Evolutionary conservation across 257 asterid genomes (phyloP).

Genomic region (Agastache rugosa): DNA sequence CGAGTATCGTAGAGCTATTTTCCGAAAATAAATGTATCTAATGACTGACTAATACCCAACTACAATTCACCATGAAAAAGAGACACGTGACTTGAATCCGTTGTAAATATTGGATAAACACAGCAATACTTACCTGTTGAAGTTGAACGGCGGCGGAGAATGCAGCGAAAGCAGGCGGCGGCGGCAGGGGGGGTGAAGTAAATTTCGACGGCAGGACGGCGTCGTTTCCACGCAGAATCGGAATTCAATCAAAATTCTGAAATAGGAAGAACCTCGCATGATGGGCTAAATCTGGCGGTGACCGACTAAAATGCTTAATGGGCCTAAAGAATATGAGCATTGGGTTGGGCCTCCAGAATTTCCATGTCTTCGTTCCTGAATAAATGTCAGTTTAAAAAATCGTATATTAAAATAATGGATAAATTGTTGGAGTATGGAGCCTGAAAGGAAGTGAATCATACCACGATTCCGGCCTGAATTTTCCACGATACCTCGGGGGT

Average conservation of each 20-base stretch:
- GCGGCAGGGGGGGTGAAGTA: background rate
- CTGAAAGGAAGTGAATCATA: no score
- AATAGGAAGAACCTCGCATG: background rate
- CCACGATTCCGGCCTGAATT: no score
- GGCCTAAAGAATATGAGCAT: background rate
- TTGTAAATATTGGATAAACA: background rate
- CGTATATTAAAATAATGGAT: no score
- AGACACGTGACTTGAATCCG: background rate
- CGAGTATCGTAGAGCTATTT: background rate
- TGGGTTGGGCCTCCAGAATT: conserved; percentile 19
- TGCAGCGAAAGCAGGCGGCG: background rate
- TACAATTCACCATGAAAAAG: background rate
- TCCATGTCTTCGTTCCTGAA: no score
- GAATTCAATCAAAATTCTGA: background rate
- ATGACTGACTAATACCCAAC: background rate
- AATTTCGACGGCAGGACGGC: conserved; percentile 32
- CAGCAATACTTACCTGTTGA: background rate
- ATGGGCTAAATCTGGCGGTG: conserved; percentile 11
- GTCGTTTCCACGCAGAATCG: conserved; percentile 35
- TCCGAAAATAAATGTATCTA: background rate
- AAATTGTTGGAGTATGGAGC: no score
- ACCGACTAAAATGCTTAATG: background rate
- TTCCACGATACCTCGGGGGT: no score
- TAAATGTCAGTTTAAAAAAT: no score
- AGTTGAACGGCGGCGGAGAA: background rate